Evolutionary conservation across 768 basidiomycete genomes (phyloP).

Genomic region (Mycena polygramma): DNA sequence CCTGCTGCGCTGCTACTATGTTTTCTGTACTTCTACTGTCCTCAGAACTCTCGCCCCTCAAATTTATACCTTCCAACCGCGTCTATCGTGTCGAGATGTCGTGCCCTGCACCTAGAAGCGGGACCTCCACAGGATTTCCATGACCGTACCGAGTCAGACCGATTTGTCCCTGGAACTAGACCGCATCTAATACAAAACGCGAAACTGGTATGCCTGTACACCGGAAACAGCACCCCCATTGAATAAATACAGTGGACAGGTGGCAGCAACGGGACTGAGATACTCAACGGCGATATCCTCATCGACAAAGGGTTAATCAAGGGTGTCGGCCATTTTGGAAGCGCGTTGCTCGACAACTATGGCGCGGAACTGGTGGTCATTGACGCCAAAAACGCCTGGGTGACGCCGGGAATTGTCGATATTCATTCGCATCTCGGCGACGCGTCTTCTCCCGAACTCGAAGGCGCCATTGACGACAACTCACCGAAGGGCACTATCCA

Average conservation of each 20-base stretch:
- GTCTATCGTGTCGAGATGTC: constrained; percentile 55
- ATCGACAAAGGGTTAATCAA: constrained; percentile 79
- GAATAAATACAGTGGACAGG: constrained; percentile 78
- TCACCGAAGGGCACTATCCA: constrained; percentile 61
- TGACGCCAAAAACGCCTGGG: constrained; percentile 79
- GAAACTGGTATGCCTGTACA: constrained; percentile 55
- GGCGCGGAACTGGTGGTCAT: constrained; percentile 60
- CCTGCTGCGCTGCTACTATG: neutral
- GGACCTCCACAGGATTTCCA: constrained; percentile 63
- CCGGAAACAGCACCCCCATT: constrained; percentile 40
- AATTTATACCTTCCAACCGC: neutral
- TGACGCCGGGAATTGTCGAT: constrained; percentile 82
- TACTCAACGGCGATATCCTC: constrained; percentile 75
- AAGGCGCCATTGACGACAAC: constrained; percentile 69
- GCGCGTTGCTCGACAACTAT: constrained; percentile 43
- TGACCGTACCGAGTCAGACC: constrained; percentile 68
- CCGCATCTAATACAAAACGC: constrained; percentile 80
- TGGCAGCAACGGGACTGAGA: constrained; percentile 71
- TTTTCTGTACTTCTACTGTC: constrained; percentile 11
- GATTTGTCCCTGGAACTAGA: constrained; percentile 73
- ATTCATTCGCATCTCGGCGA: constrained; percentile 79
- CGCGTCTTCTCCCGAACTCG: constrained; percentile 61
- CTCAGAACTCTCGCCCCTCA: neutral
- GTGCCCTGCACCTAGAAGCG: constrained; percentile 52
- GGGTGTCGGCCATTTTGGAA: constrained; percentile 63